These are phyloP conservation scores for Apiospora rasikravindrae DNA, from an alignment of 2,329 filamentous ascomycete species.

Conservation along the genomic window DNA sequence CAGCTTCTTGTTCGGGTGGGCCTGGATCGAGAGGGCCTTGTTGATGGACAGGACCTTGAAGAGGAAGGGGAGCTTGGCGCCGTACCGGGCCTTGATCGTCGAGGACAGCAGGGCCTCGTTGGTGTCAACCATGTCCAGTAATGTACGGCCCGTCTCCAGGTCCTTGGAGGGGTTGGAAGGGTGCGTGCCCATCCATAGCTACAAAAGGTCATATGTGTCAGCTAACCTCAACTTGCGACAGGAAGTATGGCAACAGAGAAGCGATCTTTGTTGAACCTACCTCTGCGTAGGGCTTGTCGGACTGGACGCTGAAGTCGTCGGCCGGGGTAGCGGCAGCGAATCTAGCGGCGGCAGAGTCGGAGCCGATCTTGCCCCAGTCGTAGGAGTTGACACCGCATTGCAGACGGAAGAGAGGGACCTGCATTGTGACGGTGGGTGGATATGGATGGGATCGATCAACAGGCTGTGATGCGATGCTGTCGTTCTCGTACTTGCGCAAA, in stretches of 20 bases:
- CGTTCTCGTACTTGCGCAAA: neutral
- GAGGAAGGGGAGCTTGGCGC: slow-evolving; percentile 86
- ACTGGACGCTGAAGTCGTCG: slow-evolving; percentile 75
- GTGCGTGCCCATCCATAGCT: slow-evolving; percentile 99
- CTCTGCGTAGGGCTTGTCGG: slow-evolving; percentile 94
- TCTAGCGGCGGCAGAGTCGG: slow-evolving; percentile 83
- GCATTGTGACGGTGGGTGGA: slow-evolving; percentile 49
- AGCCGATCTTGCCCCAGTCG: slow-evolving; percentile 96
- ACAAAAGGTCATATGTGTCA: neutral
- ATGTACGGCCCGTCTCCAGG: slow-evolving; percentile 78
- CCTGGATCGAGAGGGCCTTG: slow-evolving; percentile 96
- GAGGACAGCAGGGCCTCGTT: slow-evolving; percentile 82
- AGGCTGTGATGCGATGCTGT: neutral
- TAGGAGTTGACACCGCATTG: slow-evolving; percentile 97
- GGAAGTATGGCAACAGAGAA: no score
- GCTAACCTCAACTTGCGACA: neutral
- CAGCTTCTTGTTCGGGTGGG: slow-evolving; percentile 93
- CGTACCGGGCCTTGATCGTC: slow-evolving; percentile 76
- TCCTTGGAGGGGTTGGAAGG: slow-evolving; percentile 95
- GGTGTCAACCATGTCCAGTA: slow-evolving; percentile 86
- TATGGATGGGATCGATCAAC: neutral
- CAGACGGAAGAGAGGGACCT: slow-evolving; percentile 83
- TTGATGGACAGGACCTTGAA: slow-evolving; percentile 97
- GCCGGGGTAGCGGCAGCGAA: slow-evolving; percentile 86
- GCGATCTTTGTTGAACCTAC: slow-evolving; percentile 48